Evolutionary conservation across 768 basidiomycete genomes (phyloP), one percentile per base, ranked within the genome.

Genomic region (Auricularia cornea): DNA sequence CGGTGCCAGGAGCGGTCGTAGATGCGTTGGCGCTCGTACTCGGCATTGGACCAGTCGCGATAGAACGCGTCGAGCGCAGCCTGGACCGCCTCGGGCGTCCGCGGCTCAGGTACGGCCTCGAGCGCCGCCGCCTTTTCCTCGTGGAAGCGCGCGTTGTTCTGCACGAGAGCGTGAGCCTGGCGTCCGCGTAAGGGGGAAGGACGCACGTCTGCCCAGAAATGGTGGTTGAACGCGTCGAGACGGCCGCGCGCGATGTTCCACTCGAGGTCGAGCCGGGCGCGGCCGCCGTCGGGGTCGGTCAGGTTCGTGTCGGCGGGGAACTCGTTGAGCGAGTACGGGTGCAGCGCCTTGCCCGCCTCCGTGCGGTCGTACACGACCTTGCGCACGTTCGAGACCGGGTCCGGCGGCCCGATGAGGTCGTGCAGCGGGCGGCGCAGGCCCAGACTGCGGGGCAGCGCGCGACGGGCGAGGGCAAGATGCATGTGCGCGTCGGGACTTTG

Each of bases 61-160:
- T 89, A 90, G 74, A 93, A 92, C 48, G 81, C 80, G 20, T 89
- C 86, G 29, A 92, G 77, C 0, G 86, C 85, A n/a, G 75, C 74
- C 71, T 93, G 90, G 68, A 80, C 85, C 69, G 83, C 82, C 51
- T 83, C 76, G 0, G 78, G 59, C 0, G 83, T 77, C 8, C 82
- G 75, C 2, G 78, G 73, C 10, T 77, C 70, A 0, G 87, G 86
- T 30, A 90, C 78, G 61, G 83, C 79, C 10, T 77, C 70, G 14
- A 91, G 77, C 26, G 84, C 76, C 11, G 83, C 79, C 28, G 80
- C 73, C 73, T 87, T 89, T 35, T 84, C 89, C 10, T 81, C 78
- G 70, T 90, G 84, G 70, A 92, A 93, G n/a, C 91, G 86, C 11
- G 80, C 78, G 71, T 94, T 94, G 71, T 83, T 89, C 92, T 94